phyloP scores from a whole-genome alignment of 805 yeast species.

The Hyphopichia homilentoma region DNA sequence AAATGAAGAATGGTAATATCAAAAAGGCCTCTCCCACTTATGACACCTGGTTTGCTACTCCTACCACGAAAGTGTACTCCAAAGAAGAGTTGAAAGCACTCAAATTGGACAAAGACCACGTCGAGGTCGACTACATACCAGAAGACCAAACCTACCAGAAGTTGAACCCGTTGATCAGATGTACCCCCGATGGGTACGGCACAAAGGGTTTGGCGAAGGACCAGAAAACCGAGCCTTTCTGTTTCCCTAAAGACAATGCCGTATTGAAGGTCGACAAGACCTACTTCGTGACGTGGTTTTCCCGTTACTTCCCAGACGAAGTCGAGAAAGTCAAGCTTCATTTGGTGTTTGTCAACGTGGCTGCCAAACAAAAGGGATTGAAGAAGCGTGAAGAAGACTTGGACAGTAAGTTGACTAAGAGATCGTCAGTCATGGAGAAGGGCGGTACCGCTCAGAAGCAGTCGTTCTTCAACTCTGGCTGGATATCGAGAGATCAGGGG shows the following conservation, averaged over 20 bases:
- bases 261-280: conserved; percentile 56
- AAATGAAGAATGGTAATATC: conserved; percentile 67
- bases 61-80: conserved; percentile 51
- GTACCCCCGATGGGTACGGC: conserved; percentile 75
- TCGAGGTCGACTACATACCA: conserved; percentile 51
- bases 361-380: conserved; percentile 53
- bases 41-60: conserved; percentile 72
- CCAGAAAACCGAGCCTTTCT: conserved; percentile 69
- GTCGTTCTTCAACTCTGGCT: conserved; percentile 67
- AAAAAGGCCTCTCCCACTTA: conserved; percentile 67
- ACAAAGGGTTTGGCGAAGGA: conserved; percentile 60
- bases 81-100: conserved; percentile 70
- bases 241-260: conserved; percentile 68
- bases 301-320: conserved; percentile 54
- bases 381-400: conserved; percentile 34
- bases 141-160: conserved; percentile 74
- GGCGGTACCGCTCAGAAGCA: conserved; percentile 30
- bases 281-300: conserved; percentile 80
- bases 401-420: conserved; percentile 9
- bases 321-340: conserved; percentile 65
- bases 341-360: conserved; percentile 60
- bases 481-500: conserved; percentile 64
- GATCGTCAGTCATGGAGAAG: conserved; percentile 33
- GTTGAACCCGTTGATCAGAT: conserved; percentile 76
- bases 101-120: conserved; percentile 61